phyloP scores from a whole-genome alignment of 345 rosid genomes.

The Murraya paniculata region DNA sequence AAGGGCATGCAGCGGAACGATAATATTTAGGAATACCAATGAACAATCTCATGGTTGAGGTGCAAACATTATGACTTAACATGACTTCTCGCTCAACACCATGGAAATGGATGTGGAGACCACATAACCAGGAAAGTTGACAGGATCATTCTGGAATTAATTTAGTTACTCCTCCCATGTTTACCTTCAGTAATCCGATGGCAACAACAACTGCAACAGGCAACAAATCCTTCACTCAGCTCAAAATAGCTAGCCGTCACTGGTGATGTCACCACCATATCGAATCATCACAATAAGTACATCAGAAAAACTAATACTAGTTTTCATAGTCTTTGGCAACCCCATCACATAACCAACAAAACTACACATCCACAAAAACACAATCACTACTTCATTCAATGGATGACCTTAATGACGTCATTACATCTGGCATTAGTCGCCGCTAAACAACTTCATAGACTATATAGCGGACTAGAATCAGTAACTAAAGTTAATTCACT shows the following conservation, averaged over 20 bases:
- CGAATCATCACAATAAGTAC: background rate
- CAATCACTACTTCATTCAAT: background rate
- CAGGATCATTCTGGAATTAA: background rate
- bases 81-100: background rate
- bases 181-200: background rate
- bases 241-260: background rate
- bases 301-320: background rate
- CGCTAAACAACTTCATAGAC: background rate
- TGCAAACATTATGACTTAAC: background rate
- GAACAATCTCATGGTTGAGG: background rate
- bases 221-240: background rate
- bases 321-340: too few species aligned
- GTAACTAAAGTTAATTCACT: background rate
- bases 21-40: background rate
- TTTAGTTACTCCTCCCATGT: background rate
- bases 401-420: background rate
- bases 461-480: background rate
- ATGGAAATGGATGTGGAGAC: background rate
- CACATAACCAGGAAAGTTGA: background rate
- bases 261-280: background rate
- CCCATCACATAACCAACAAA: background rate
- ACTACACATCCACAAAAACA: background rate
- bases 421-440: background rate
- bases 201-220: constrained; percentile 1
- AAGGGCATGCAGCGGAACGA: too few species aligned